Conservation (phyloP, 306 rosid genomes). For the Carpinus viminea region DNA sequence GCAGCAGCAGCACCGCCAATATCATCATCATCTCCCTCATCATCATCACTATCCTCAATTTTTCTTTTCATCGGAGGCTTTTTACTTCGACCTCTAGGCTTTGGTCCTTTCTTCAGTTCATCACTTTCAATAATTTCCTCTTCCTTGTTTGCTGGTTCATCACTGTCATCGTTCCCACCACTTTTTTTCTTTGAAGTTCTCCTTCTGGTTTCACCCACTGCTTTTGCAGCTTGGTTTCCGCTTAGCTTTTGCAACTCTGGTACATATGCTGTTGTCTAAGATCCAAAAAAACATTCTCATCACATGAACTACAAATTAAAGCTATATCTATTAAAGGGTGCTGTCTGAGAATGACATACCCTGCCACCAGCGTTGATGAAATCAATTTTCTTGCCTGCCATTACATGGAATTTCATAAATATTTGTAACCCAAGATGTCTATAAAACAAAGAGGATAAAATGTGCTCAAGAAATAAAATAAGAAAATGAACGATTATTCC, state of each 20-base stretch:
- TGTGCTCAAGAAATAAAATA: background rate
- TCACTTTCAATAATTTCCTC: slow-evolving; percentile 36
- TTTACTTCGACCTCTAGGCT: slow-evolving; percentile 52
- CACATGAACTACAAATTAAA: slow-evolving; percentile 15
- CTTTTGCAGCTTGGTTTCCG: slow-evolving; percentile 53
- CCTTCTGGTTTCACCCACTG: slow-evolving; percentile 48
- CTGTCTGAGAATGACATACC: slow-evolving; percentile 55
- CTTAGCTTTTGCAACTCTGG: slow-evolving; percentile 90
- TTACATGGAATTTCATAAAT: slow-evolving; percentile 23
- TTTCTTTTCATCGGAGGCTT: slow-evolving; percentile 52
- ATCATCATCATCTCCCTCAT: slow-evolving; percentile 20
- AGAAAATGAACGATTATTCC: background rate
- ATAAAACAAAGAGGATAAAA: background rate
- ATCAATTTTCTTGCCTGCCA: slow-evolving; percentile 80
- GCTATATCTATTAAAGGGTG: slow-evolving; percentile 5
- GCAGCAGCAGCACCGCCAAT: background rate
- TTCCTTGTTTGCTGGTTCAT: slow-evolving; percentile 42
- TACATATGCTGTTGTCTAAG: slow-evolving; percentile 84
- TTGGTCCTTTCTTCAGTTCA: slow-evolving; percentile 49
- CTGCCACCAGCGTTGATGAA: slow-evolving; percentile 90
- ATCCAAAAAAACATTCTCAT: slow-evolving; percentile 26
- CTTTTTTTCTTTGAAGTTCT: slow-evolving; percentile 42
- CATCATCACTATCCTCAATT: slow-evolving; percentile 48
- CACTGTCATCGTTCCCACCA: slow-evolving; percentile 32
- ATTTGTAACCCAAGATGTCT: background rate